Evolutionary conservation across 1,284 basidiomycete genomes (phyloP).

Genomic region (Rhodotorula sp.): DNA sequence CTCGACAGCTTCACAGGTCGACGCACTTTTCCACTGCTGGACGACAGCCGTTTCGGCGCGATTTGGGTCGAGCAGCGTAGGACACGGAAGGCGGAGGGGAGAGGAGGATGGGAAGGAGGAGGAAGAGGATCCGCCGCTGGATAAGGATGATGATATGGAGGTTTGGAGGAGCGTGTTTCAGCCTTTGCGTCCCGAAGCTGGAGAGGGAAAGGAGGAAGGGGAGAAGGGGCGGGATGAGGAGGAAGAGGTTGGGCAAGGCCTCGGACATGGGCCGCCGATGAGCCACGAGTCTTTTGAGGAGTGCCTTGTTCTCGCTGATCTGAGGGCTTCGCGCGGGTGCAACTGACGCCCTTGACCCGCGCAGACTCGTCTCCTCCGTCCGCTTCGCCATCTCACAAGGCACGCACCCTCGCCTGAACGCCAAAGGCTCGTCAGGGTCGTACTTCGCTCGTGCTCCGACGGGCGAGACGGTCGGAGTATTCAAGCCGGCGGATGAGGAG

Average conservation of each 20-base stretch:
- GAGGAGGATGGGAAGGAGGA: background rate
- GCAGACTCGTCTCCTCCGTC: constrained; percentile 64
- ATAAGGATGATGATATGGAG: background rate
- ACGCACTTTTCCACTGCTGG: constrained; percentile 8
- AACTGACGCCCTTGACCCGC: background rate
- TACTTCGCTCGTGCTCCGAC: constrained; percentile 71
- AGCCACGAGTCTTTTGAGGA: background rate
- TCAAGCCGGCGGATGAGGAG: constrained; percentile 87
- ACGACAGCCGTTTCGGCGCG: background rate
- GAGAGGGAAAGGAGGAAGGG: background rate
- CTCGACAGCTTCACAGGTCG: constrained; percentile 1
- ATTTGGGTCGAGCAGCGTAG: background rate
- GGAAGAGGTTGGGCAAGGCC: no score
- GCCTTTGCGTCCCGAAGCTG: no score
- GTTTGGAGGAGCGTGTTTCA: background rate
- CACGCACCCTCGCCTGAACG: constrained; percentile 82
- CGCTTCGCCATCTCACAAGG: constrained; percentile 67
- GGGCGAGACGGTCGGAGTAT: constrained; percentile 70
- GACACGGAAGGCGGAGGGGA: no score
- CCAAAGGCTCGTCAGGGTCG: constrained; percentile 78
- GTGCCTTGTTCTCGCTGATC: background rate
- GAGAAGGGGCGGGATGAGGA: background rate
- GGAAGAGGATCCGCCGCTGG: background rate
- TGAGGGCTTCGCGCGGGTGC: no score
- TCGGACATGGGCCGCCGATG: no score